Percentiles rank a stretch among this genome's conserved stretches.
These are phyloP conservation scores for Fusarium sp. DNA, from an alignment of 2,329 filamentous ascomycete genomes.

Conservation along the genomic window DNA sequence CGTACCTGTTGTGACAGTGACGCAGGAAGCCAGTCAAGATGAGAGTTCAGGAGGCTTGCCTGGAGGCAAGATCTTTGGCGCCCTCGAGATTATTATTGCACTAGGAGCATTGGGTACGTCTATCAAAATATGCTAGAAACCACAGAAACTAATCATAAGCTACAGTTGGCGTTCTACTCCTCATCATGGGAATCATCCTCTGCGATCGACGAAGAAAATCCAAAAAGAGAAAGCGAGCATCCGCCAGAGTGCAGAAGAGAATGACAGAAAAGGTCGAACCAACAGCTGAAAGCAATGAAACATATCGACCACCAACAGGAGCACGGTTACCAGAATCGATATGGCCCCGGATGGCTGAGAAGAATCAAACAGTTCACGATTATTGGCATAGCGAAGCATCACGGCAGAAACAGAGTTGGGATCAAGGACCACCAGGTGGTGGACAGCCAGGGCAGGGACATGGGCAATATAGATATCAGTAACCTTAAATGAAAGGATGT, in stretches of 20 bases:
- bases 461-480: slow-evolving; percentile 27
- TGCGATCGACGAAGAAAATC: slow-evolving; percentile 36
- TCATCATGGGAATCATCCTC: slow-evolving; percentile 34
- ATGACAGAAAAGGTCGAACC: slow-evolving; percentile 15
- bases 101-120: slow-evolving; percentile 34
- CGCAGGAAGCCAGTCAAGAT: slow-evolving; percentile 13
- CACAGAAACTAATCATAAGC: neutral
- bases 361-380: slow-evolving; percentile 34
- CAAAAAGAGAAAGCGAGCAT: slow-evolving; percentile 26
- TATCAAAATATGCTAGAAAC: accelerated
- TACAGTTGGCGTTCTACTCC: slow-evolving; percentile 15
- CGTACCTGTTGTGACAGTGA: slow-evolving; percentile 21
- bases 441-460: neutral
- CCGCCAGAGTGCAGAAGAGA: neutral
- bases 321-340: slow-evolving; percentile 13
- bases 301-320: neutral
- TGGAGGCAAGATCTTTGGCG: slow-evolving; percentile 21
- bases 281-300: neutral
- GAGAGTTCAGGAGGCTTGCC: neutral
- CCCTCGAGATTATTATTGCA: slow-evolving; percentile 41
- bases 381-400: slow-evolving; percentile 32
- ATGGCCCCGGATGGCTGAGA: slow-evolving; percentile 33
- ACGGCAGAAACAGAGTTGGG: slow-evolving; percentile 21
- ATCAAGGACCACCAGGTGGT: slow-evolving; percentile 15
- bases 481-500: neutral